Evolutionary conservation across 176 grass and related monocot species (phyloP).

Genomic region (Phoenix dactylifera): DNA sequence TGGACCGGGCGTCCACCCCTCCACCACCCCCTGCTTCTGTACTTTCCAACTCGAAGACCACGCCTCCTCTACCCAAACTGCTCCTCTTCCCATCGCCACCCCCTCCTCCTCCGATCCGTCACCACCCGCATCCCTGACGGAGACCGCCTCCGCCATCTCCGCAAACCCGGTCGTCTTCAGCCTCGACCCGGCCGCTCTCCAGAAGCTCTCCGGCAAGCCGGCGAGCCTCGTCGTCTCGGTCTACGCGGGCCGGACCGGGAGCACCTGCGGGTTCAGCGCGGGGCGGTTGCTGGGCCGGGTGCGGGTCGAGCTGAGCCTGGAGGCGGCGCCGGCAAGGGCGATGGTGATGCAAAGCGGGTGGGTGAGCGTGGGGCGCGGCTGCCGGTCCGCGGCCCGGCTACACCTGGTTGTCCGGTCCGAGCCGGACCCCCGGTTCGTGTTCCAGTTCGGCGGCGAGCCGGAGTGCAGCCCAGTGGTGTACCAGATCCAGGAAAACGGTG

Average conservation of each 20-base stretch:
- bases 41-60: conserved; percentile 50
- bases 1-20: conserved; percentile 58
- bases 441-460: conserved; percentile 89
- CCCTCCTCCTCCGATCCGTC: neutral
- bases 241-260: conserved; percentile 48
- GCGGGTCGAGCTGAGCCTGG: conserved; percentile 41
- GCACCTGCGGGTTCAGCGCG: conserved; percentile 37
- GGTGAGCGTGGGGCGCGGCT: conserved; percentile 47
- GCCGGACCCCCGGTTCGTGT: conserved; percentile 86
- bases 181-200: conserved; percentile 55
- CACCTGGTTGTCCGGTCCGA: conserved; percentile 77
- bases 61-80: conserved; percentile 34
- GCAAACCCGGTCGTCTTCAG: conserved; percentile 41
- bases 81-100: conserved; percentile 40
- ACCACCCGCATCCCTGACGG: too few relatives aligned
- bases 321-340: conserved; percentile 25
- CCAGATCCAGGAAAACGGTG: conserved; percentile 50
- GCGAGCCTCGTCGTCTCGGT: conserved; percentile 58
- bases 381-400: conserved; percentile 23
- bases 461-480: conserved; percentile 88
- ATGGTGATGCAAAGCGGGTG: conserved; percentile 60
- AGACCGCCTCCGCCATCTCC: neutral
- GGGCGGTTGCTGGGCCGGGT: conserved; percentile 49
- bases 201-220: conserved; percentile 33
- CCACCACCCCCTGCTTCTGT: conserved; percentile 75